Percentiles rank a stretch among this genome's conserved stretches.
Evolutionary conservation across 2,329 filamentous ascomycete species (phyloP).

Genomic region (Clarireedia monteithiana): DNA sequence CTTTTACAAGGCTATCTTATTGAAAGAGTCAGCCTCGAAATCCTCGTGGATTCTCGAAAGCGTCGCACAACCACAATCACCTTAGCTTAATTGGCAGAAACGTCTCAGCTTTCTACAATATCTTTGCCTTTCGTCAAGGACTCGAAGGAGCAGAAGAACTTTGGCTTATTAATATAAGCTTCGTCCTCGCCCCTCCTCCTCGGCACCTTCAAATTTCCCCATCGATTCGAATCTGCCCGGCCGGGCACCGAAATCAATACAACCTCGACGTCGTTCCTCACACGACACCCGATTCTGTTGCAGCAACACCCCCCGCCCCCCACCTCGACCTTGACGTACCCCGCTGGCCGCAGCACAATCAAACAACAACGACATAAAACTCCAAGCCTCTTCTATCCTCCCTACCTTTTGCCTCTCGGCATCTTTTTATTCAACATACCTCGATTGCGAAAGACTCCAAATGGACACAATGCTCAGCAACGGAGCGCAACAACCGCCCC

Average conservation of each 20-base stretch:
- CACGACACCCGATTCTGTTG: neutral
- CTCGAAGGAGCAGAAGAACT: neutral
- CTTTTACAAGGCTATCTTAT: too few species aligned
- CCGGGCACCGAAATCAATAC: too few species aligned
- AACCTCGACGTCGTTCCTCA: neutral
- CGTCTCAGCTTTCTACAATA: neutral
- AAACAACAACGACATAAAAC: neutral
- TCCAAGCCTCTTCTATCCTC: neutral
- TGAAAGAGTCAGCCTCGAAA: too few species aligned
- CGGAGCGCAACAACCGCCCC: slow-evolving; percentile 6
- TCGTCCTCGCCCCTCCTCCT: neutral
- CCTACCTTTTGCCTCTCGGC: neutral
- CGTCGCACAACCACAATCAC: too few species aligned
- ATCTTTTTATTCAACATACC: neutral
- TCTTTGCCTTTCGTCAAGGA: neutral
- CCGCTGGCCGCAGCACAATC: neutral
- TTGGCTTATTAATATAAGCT: neutral
- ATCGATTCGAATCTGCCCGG: too few species aligned
- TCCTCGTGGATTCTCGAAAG: too few species aligned
- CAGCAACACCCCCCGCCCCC: neutral
- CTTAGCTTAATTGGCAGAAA: too few species aligned
- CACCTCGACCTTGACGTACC: neutral
- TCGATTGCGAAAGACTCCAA: neutral
- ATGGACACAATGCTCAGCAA: slow-evolving; percentile 10
- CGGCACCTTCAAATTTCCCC: neutral